These are phyloP conservation scores for Triticum turgidum DNA, from an alignment of 176 grass and related monocot genomes.

Conservation along the genomic window DNA sequence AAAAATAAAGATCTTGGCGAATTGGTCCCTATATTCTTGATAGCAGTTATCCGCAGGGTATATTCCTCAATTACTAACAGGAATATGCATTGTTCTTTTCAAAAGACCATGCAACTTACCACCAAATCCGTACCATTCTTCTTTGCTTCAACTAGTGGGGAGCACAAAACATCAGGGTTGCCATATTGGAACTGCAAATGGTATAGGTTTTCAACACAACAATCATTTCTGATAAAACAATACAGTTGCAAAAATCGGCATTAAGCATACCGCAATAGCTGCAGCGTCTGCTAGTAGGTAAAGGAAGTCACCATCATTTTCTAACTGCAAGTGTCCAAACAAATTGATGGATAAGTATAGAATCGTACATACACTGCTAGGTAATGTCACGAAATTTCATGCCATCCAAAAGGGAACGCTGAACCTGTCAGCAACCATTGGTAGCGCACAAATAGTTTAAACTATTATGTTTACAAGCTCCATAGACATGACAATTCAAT, in stretches of 20 bases:
- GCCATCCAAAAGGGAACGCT: not conserved
- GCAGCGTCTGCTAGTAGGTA: constrained; percentile 89
- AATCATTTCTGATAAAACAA: constrained; percentile 26
- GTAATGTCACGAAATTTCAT: not conserved
- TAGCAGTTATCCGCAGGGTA: not conserved
- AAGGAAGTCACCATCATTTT: constrained; percentile 90
- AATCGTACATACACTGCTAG: not conserved
- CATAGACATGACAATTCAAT: not conserved
- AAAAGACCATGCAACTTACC: constrained; percentile 43
- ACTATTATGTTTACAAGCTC: constrained; percentile 7
- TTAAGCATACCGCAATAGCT: constrained; percentile 70
- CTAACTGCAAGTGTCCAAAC: constrained; percentile 53
- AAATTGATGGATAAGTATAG: not conserved
- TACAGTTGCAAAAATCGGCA: constrained; percentile 19
- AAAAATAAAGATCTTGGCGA: not conserved
- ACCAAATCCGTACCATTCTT: constrained; percentile 73
- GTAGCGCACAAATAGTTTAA: not conserved
- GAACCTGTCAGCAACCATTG: not conserved
- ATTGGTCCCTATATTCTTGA: too few relatives aligned
- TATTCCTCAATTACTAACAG: not conserved
- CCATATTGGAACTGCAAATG: constrained; percentile 96
- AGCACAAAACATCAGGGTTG: constrained; percentile 84
- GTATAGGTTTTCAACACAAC: constrained; percentile 5
- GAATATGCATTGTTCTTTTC: constrained; percentile 13
- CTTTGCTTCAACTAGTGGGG: constrained; percentile 82